phyloP scores from a whole-genome alignment of 2,329 filamentous ascomycete species.

The Phaeosphaeriaceae sp. region DNA sequence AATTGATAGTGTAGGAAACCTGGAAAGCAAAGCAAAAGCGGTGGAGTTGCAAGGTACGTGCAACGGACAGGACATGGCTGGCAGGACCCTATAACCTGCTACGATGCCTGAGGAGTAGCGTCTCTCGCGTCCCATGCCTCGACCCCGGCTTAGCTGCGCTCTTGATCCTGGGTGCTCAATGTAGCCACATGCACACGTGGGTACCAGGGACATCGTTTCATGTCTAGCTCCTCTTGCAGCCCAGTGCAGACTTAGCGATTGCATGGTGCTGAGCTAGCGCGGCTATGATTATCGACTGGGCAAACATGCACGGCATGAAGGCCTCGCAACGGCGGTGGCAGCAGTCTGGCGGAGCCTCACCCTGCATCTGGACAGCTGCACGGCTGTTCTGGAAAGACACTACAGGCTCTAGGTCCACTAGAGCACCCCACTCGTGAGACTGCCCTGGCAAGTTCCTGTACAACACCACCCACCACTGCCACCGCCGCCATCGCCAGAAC shows the following conservation, averaged over 20 bases:
- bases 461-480: conserved; percentile 13
- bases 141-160: conserved; percentile 35
- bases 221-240: conserved; percentile 29
- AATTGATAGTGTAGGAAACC: conserved; percentile 17
- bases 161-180: conserved; percentile 36
- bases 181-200: conserved; percentile 46
- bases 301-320: conserved; percentile 9
- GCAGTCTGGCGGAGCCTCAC: conserved; percentile 17
- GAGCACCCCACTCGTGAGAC: conserved; percentile 17
- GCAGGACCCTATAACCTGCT: conserved; percentile 44
- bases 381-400: conserved; percentile 32
- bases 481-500: neutral
- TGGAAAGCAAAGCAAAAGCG: conserved; percentile 17
- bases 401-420: conserved; percentile 25
- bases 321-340: conserved; percentile 27
- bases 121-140: conserved; percentile 29
- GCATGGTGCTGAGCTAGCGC: conserved; percentile 24
- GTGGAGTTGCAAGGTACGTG: conserved; percentile 26
- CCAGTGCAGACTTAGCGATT: conserved; percentile 25
- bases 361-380: conserved; percentile 22
- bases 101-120: conserved; percentile 43
- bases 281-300: conserved; percentile 12
- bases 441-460: conserved; percentile 27
- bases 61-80: conserved; percentile 37
- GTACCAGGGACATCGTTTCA: conserved; percentile 50